These are phyloP conservation scores for Calocybe gangraenosa DNA, from an alignment of 768 basidiomycete genomes.

Conservation along the genomic window DNA sequence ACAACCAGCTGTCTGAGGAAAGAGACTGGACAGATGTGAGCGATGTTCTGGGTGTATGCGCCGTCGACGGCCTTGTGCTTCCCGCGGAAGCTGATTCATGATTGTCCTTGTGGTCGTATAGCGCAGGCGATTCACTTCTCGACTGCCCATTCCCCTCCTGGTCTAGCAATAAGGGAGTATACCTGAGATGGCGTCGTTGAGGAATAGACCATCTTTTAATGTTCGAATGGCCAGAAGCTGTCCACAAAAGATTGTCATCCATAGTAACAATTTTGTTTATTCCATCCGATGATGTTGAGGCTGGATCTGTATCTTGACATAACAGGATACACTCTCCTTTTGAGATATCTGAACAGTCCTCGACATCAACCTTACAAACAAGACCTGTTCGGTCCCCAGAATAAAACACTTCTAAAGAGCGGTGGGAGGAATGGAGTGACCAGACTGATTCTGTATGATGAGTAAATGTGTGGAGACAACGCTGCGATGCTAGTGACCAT, in stretches of 20 bases:
- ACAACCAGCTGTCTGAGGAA: slow-evolving; percentile 26
- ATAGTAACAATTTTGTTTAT: slow-evolving; percentile 81
- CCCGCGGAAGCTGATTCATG: slow-evolving; percentile 18
- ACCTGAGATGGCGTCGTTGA: slow-evolving; percentile 35
- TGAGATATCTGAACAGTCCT: slow-evolving; percentile 71
- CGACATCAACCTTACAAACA: slow-evolving; percentile 89
- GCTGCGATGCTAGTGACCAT: slow-evolving; percentile 88
- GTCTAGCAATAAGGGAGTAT: slow-evolving; percentile 14
- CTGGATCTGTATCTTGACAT: slow-evolving; percentile 56
- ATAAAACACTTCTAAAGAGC: slow-evolving; percentile 84
- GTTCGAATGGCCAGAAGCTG: slow-evolving; percentile 78
- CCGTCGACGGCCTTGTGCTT: slow-evolving; percentile 26
- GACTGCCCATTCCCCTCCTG: slow-evolving; percentile 11
- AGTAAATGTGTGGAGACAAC: slow-evolving; percentile 93
- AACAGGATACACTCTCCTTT: slow-evolving; percentile 89
- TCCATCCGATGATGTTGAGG: slow-evolving; percentile 36
- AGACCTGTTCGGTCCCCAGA: slow-evolving; percentile 92
- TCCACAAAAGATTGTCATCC: slow-evolving; percentile 87
- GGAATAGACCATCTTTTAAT: slow-evolving; percentile 82
- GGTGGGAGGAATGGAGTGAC: slow-evolving; percentile 87
- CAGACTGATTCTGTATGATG: slow-evolving; percentile 95
- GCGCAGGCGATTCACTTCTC: slow-evolving; percentile 16
- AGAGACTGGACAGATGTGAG: slow-evolving; percentile 31
- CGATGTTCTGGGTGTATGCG: slow-evolving; percentile 24
- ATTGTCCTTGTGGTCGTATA: slow-evolving; percentile 15